Base-by-base conservation (phyloP, 768 basidiomycete species). In the Crepidotus variabilis region DNA sequence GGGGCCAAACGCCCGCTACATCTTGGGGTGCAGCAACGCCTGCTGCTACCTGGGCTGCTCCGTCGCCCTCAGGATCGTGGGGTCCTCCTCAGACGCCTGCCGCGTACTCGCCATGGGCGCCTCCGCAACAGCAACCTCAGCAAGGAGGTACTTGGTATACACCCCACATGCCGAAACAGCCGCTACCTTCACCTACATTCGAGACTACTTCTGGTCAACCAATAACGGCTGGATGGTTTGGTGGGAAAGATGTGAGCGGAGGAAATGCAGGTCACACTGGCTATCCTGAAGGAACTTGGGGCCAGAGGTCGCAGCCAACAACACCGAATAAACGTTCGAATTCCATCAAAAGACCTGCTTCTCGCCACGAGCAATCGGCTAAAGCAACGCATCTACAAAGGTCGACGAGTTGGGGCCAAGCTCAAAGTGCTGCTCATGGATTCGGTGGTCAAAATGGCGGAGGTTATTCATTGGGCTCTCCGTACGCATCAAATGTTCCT, bases 21-120 rank as follows among this genome's bases (percentile, higher is more conserved):
- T 58, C 65, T 0, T 65, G 64, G 64, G 60, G 58, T 22, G 61
- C 55, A 2, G 35, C 57, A 34, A 52, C 59, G 2, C 57, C 57
- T 54, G 48, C 34, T 47, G 57, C 52, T 34, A 49, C 65, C 3
- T 63, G 59, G 58, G 60, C 56, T 3, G 64, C 51, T 10, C 14
- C 55, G 16, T 66, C 66, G 2, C 66, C 66, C 1, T 60, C 58
- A 24, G 55, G 52, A 11, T 61, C 63, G 6, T 58, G 61, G 56
- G 62, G 61, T 6, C 65, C 61, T 6, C 65, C 61, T 14, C 35
- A 49, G 18, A 65, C 64, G 2, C 65, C 65, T 14, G 57, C 57
- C 6, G 61, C 55, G 8, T 49, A 55, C 50, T 61, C 57, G 6
- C 60, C 60, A 11, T 61, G 57, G 60, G 48, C 49, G 34, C 49